Conservation (phyloP, 345 rosid species). For the Moringa oleifera region DNA sequence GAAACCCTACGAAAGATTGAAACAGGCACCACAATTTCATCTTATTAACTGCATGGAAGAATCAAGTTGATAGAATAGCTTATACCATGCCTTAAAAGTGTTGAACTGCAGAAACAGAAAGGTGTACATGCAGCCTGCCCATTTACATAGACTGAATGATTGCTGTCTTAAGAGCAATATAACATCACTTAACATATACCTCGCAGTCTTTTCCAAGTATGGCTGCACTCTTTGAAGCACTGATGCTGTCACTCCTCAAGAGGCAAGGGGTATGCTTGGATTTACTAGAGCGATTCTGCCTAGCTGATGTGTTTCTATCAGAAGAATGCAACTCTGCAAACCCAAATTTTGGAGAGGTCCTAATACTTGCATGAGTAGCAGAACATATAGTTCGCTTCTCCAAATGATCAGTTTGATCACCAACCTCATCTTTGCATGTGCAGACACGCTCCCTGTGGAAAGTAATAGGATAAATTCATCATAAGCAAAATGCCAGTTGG, state of each 20-base stretch:
- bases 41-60: too few species aligned
- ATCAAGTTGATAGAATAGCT: too few species aligned
- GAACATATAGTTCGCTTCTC: slow-evolving; percentile 31
- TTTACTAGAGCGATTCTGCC: slow-evolving; percentile 28
- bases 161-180: too few species aligned
- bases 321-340: slow-evolving; percentile 30
- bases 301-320: slow-evolving; percentile 27
- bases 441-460: slow-evolving; percentile 66
- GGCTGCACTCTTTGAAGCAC: slow-evolving; percentile 61
- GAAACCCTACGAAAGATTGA: too few species aligned
- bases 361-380: slow-evolving; percentile 34
- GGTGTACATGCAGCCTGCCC: too few species aligned
- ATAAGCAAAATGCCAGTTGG: not conserved
- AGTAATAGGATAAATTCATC: not conserved
- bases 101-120: too few species aligned
- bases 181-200: slow-evolving; percentile 8
- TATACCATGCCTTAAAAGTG: too few species aligned
- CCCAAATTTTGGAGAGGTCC: slow-evolving; percentile 38
- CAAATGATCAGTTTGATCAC: slow-evolving; percentile 31
- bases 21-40: too few species aligned
- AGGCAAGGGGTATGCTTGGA: slow-evolving; percentile 41
- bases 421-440: slow-evolving; percentile 37
- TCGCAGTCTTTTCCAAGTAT: slow-evolving; percentile 26
- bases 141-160: too few species aligned
- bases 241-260: slow-evolving; percentile 64